Base-by-base conservation (phyloP, 306 rosid species). In the Dalbergia cultrata region DNA sequence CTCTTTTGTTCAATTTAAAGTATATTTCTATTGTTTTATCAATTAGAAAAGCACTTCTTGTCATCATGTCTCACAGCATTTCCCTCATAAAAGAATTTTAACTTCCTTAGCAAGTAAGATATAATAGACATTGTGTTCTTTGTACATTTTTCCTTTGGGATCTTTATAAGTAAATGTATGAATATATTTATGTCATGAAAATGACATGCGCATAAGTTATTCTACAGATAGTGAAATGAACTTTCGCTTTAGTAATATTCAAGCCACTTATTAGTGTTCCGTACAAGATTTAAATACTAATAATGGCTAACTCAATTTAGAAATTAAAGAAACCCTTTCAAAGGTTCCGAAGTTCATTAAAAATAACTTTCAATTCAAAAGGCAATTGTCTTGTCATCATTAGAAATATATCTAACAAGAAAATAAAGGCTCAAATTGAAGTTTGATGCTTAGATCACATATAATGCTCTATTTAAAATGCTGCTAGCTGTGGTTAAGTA, bases 241-340 rank as follows among this genome's bases (percentile, higher is more conserved):
- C 82, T 82, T 82, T 79, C 50, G 71, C 86, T 86, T 86, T 86
- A 17, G 85, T 86, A 80, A 67, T 34, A 79, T 72, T 76, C 16
- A 82, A 82, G 89, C 74, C 52, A 65, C 52, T 79, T 11, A n/a
- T 35, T 13, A 7, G 8, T 63, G 34, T 64, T n/a, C 62, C 5
- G 9, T 58, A 63, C 71, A 74, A 53, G 56, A 67, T 50, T 78
- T 8, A 21, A 59, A 73, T 60, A 14, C 69, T 21, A 60, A 57
- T 65, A 16, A 31, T 50, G 49, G 56, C 58, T 74, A 33, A 44
- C 67, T 63, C 50, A 44, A 44, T 9, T 44, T 10, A 37, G 41
- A 37, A 37, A 37, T 53, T 50, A 70, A 82, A 83, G 56, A 37
- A 76, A 2, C 70, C 70, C 52, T 22, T 80, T 77, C 87, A 86